Evolutionary conservation across 2,329 filamentous ascomycete genomes (phyloP).

Genomic region (Dendryphion nanum): DNA sequence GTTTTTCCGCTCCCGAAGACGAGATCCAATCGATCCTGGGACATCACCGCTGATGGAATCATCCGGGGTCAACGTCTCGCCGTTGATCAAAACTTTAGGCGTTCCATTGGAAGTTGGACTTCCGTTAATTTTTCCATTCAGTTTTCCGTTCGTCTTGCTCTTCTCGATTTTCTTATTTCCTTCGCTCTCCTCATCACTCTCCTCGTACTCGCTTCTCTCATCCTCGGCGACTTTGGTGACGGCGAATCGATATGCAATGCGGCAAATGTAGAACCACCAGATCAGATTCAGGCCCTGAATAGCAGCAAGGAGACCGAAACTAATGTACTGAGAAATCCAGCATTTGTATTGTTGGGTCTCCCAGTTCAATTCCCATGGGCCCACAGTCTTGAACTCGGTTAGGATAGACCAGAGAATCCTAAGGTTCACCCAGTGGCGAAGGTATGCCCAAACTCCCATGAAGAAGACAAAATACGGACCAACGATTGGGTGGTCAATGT

Average conservation of each 20-base stretch:
- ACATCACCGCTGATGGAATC: slow-evolving; percentile 4
- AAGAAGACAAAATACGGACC: slow-evolving; percentile 82
- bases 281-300: slow-evolving; percentile 77
- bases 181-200: slow-evolving; percentile 46
- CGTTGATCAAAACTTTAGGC: slow-evolving; percentile 27
- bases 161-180: slow-evolving; percentile 12
- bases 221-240: slow-evolving; percentile 62
- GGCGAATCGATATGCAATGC: slow-evolving; percentile 71
- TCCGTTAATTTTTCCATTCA: slow-evolving; percentile 7
- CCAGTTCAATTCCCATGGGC: slow-evolving; percentile 76
- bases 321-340: slow-evolving; percentile 66
- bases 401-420: slow-evolving; percentile 73
- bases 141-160: slow-evolving; percentile 10
- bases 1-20: neutral
- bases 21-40: slow-evolving; percentile 4
- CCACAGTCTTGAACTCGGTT: slow-evolving; percentile 71
- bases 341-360: slow-evolving; percentile 76
- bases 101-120: slow-evolving; percentile 14
- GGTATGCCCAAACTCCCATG: slow-evolving; percentile 81
- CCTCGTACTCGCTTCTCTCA: slow-evolving; percentile 68
- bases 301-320: slow-evolving; percentile 60
- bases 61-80: slow-evolving; percentile 11
- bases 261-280: slow-evolving; percentile 75
- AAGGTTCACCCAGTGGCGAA: slow-evolving; percentile 82
- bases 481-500: slow-evolving; percentile 76